Percentiles rank a stretch among this genome's conserved stretches.
Evolutionary conservation across 495 filamentous ascomycete genomes (phyloP).

Genomic region (Tuber umbilicatum): DNA sequence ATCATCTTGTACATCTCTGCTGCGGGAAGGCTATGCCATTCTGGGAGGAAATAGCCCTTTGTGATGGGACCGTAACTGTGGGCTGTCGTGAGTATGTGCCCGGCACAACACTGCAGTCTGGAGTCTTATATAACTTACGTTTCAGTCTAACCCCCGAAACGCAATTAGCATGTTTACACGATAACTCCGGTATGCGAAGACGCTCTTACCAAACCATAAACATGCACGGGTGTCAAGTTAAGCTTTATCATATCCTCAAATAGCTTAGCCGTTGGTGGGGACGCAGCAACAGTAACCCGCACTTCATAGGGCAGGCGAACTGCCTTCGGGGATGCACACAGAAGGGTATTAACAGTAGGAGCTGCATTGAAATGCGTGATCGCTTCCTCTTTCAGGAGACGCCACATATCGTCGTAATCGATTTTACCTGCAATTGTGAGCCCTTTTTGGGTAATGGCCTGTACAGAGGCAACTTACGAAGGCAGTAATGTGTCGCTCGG

Average conservation of each 20-base stretch:
- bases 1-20: conserved; percentile 75
- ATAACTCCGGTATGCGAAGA: not conserved
- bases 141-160: conserved; percentile 18
- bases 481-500: conserved; percentile 86
- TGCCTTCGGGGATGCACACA: conserved; percentile 71
- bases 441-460: not conserved
- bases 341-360: conserved; percentile 89
- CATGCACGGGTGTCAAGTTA: conserved; percentile 86
- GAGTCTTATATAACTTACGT: conserved; percentile 18
- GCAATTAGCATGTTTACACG: not conserved
- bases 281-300: conserved; percentile 85
- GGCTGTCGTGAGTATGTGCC: conserved; percentile 59
- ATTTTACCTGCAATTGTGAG: conserved; percentile 53
- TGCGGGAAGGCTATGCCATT: conserved; percentile 63
- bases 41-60: conserved; percentile 77
- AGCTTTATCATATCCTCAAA: conserved; percentile 85
- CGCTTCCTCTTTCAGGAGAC: conserved; percentile 68
- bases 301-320: conserved; percentile 62
- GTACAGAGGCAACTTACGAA: conserved; percentile 47
- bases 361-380: conserved; percentile 96
- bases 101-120: not conserved
- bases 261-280: conserved; percentile 76
- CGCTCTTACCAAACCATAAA: conserved; percentile 63
- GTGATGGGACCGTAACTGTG: conserved; percentile 79
- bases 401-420: conserved; percentile 89